Conservation (phyloP, 2,329 filamentous ascomycete genomes). For the Emmonsia crescens region DNA sequence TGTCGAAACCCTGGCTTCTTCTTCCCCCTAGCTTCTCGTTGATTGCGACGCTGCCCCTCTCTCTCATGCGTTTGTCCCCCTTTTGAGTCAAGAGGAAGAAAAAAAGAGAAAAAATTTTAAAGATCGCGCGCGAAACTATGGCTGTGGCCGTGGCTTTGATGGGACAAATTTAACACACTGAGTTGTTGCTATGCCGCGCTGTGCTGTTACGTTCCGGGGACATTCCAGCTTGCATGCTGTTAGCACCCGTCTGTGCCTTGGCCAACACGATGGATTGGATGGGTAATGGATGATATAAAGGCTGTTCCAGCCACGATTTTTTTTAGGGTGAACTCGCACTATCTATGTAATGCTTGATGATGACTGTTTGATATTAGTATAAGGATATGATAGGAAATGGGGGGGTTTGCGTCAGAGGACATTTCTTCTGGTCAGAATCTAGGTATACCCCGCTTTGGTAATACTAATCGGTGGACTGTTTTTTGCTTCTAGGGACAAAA, state of each 20-base stretch:
- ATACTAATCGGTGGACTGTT: too few species aligned
- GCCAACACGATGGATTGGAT: neutral
- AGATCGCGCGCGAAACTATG: neutral
- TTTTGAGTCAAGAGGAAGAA: neutral
- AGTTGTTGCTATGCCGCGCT: too few species aligned
- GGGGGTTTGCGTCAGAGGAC: neutral
- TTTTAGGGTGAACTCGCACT: neutral
- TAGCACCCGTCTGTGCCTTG: neutral
- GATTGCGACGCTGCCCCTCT: neutral
- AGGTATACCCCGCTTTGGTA: neutral
- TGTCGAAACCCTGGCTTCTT: constrained; percentile 33
- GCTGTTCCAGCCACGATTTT: neutral
- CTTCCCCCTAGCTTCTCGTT: neutral
- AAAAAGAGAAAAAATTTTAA: neutral
- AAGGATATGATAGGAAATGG: neutral
- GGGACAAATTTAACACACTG: neutral
- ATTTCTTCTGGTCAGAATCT: neutral
- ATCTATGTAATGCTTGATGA: neutral
- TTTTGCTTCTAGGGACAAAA: neutral
- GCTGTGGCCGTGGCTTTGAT: neutral
- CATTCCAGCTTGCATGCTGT: neutral
- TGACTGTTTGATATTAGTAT: neutral
- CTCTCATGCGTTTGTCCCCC: neutral
- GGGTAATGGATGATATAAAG: neutral
- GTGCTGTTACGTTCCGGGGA: neutral